Conservation (phyloP, 1,139 yeast genomes). For the Suhomyces yuchorum region DNA sequence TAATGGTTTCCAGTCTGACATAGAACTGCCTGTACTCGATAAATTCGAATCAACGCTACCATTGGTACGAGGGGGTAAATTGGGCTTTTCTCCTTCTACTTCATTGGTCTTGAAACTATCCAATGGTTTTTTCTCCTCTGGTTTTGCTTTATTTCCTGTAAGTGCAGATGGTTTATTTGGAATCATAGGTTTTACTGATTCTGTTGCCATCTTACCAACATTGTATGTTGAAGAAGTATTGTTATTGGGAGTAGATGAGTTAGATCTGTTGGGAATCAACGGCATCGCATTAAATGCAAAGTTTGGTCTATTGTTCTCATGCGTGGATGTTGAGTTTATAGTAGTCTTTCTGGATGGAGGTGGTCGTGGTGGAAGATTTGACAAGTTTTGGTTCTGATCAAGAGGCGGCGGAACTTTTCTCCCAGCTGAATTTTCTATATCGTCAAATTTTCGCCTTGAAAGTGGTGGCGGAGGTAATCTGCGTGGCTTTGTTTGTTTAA, state of each 20-base stretch:
- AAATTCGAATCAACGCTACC: not conserved
- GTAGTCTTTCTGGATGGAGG: conserved; percentile 25
- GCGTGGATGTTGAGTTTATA: conserved; percentile 8
- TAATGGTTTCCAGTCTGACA: conserved; percentile 61
- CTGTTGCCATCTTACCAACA: not conserved
- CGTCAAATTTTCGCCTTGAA: conserved; percentile 23
- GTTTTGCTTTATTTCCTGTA: conserved; percentile 21
- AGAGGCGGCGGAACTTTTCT: conserved; percentile 30
- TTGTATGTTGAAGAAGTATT: conserved; percentile 5
- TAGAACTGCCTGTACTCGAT: conserved; percentile 11
- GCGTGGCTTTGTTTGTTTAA: conserved; percentile 23
- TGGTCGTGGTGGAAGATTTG: conserved; percentile 29
- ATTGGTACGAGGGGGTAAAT: conserved; percentile 19
- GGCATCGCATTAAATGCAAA: conserved; percentile 45
- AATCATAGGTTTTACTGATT: conserved; percentile 33
- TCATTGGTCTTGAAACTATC: not conserved
- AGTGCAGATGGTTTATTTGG: conserved; percentile 40
- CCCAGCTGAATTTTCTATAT: conserved; percentile 15
- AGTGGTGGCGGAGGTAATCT: conserved; percentile 45
- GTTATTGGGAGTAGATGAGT: conserved; percentile 30
- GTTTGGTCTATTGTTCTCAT: conserved; percentile 23
- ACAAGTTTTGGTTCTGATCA: conserved; percentile 9
- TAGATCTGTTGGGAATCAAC: conserved; percentile 41
- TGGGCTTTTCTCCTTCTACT: conserved; percentile 12
- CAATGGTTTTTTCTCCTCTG: not conserved